phyloP scores from a whole-genome alignment of 495 filamentous ascomycete species.

The Cryomyces antarcticus region DNA sequence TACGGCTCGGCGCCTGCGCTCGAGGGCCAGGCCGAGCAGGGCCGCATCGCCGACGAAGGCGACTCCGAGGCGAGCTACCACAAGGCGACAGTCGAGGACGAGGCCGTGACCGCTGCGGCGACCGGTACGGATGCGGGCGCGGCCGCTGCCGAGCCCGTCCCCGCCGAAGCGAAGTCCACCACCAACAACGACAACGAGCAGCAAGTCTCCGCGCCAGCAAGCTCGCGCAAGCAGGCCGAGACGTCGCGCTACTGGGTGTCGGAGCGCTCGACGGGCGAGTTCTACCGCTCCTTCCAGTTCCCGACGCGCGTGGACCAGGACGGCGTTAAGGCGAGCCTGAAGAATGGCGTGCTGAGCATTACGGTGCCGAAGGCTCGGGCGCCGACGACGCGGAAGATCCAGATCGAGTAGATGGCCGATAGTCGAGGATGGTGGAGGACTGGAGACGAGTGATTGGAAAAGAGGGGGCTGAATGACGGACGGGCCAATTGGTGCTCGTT shows the following conservation, averaged over 20 bases:
- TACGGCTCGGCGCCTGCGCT: constrained; percentile 15
- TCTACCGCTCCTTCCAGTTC: constrained; percentile 64
- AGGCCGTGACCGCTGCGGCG: constrained; percentile 11
- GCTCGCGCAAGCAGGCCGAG: constrained; percentile 24
- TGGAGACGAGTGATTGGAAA: no score
- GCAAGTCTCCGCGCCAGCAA: constrained; percentile 4
- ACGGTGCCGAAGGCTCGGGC: constrained; percentile 56
- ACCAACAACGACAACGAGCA: constrained; percentile 4
- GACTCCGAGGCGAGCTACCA: constrained; percentile 14
- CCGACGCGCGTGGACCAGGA: constrained; percentile 56
- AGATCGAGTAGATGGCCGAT: constrained; percentile 26
- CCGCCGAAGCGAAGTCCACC: constrained; percentile 2
- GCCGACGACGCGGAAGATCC: constrained; percentile 30
- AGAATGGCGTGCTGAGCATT: constrained; percentile 53
- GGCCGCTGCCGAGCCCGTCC: constrained; percentile 1
- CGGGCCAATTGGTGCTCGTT: no score
- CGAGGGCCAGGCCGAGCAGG: constrained; percentile 15
- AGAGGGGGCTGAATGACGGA: no score
- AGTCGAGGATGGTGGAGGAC: no score
- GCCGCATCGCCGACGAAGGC: constrained; percentile 8
- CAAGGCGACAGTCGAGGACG: constrained; percentile 50
- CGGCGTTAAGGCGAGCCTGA: constrained; percentile 48
- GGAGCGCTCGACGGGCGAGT: constrained; percentile 65
- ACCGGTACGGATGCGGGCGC: constrained; percentile 1
- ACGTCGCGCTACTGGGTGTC: constrained; percentile 43